Evolutionary conservation across 495 filamentous ascomycete genomes (phyloP), one percentile per base, ranked within the genome.

Genomic region (Glarea lozoyensis): DNA sequence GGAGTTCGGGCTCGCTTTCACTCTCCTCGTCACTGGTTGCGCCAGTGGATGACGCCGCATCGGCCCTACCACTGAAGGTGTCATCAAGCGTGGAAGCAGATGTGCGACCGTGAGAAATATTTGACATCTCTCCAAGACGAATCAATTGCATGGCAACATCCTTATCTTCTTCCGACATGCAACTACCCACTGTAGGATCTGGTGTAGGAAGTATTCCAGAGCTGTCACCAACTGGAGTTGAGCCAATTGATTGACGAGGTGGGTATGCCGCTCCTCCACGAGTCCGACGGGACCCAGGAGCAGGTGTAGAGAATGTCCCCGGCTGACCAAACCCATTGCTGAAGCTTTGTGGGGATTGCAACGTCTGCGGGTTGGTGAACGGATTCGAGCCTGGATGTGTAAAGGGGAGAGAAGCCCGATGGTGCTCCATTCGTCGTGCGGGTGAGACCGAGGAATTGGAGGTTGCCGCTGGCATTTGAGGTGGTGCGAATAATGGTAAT

Each of bases 141-240:
- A 98, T 96, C 50, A 98, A 71, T 60, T 96, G 89, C 57, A 94
- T 78, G 37, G 92, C 92, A 53, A 95, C 92, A 63, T 98, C 93
- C 57, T 97, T 92, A 59, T 98, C 92, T 59, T 98, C 92, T 59
- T 98, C 92, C 2, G 90, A 97, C 57, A 96, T 88, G 53, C 82
- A 90, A 65, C 88, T 96, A 25, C 84, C 83, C 46, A 94, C 82
- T 11, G 93, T 97, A 10, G 89, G 88, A 47, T 95, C 90, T 3
- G 92, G 93, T 2, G 93, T 97, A 6, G 88, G 88, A 44, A 94
- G 67, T 49, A 87, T 73, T n/a, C 75, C 79, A 43, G 68, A 58
- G 32, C 56, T 68, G 46, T 60, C 64, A 24, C 44, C 52, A 34
- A 46, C 57, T 40, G 60, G 69, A 30, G 45, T 52, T 34, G 52